These are phyloP conservation scores for Sarocladium brachiariae DNA, from an alignment of 2,329 filamentous ascomycete genomes.

Conservation along the genomic window DNA sequence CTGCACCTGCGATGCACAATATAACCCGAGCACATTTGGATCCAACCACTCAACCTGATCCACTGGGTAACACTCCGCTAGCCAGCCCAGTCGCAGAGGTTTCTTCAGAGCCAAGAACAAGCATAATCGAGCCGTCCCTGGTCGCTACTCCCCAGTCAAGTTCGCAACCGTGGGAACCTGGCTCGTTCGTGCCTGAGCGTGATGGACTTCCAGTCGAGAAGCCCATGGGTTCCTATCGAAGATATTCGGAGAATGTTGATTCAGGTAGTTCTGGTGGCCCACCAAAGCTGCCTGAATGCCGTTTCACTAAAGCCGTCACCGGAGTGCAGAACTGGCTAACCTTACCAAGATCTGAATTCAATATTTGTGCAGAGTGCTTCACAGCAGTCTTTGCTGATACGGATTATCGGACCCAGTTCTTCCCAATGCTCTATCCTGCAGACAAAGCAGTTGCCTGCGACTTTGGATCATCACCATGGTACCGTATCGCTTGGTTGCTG, in stretches of 20 bases:
- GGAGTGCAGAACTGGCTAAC: constrained; percentile 76
- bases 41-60: not conserved
- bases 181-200: constrained; percentile 34
- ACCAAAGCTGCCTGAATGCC: constrained; percentile 58
- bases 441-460: constrained; percentile 62
- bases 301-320: constrained; percentile 53
- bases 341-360: constrained; percentile 63
- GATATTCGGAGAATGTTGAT: constrained; percentile 41
- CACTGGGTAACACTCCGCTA: not conserved
- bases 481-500: constrained; percentile 76
- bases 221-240: constrained; percentile 38
- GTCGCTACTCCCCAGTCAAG: not conserved
- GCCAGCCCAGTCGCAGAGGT: not conserved
- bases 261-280: constrained; percentile 19
- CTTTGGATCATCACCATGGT: constrained; percentile 72
- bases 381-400: constrained; percentile 61
- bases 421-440: constrained; percentile 47
- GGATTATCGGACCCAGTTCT: constrained; percentile 60
- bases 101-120: constrained; percentile 2
- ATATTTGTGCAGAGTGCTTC: constrained; percentile 80
- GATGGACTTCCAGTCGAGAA: constrained; percentile 24
- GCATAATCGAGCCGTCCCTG: not conserved
- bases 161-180: not conserved
- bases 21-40: not conserved
- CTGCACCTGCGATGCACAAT: not conserved